phyloP scores from a whole-genome alignment of 2,329 filamentous ascomycete genomes.

The Nigrograna mackinnonii region DNA sequence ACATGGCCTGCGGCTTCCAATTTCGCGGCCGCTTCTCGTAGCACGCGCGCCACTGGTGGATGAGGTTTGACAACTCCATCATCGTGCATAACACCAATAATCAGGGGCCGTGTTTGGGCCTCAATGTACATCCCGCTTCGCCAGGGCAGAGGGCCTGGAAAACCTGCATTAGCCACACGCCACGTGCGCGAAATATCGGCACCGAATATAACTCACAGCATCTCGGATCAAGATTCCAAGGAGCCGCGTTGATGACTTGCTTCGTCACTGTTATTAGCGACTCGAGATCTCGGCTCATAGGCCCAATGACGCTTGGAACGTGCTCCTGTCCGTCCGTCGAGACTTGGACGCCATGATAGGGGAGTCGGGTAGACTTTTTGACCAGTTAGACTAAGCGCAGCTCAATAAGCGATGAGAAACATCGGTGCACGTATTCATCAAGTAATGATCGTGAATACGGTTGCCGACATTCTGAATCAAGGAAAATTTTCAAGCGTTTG shows the following conservation, averaged over 20 bases:
- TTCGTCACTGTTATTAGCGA: conserved; percentile 56
- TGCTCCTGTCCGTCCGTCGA: conserved; percentile 68
- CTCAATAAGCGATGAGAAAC: neutral
- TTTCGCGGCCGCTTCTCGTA: conserved; percentile 41
- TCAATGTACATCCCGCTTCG: conserved; percentile 49
- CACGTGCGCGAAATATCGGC: too few species aligned
- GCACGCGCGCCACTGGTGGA: conserved; percentile 54
- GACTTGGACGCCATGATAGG: conserved; percentile 62
- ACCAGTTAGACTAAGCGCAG: too few species aligned
- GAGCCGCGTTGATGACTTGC: conserved; percentile 50
- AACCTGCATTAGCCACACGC: too few species aligned
- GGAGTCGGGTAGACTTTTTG: conserved; percentile 61
- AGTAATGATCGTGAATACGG: conserved; percentile 34
- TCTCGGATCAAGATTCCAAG: conserved; percentile 60
- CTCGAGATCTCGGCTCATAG: conserved; percentile 57
- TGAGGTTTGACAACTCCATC: conserved; percentile 61
- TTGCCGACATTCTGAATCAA: too few species aligned
- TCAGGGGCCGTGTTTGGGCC: conserved; percentile 47
- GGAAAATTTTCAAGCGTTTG: too few species aligned
- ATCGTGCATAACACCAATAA: conserved; percentile 55
- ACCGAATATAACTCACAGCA: too few species aligned
- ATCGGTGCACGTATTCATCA: conserved; percentile 3
- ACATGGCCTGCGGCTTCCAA: conserved; percentile 57
- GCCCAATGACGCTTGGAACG: conserved; percentile 65
- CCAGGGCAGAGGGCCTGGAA: conserved; percentile 62